These are phyloP conservation scores for Suillus fuscotomentosus DNA, from an alignment of 768 basidiomycete genomes.

Conservation along the genomic window DNA sequence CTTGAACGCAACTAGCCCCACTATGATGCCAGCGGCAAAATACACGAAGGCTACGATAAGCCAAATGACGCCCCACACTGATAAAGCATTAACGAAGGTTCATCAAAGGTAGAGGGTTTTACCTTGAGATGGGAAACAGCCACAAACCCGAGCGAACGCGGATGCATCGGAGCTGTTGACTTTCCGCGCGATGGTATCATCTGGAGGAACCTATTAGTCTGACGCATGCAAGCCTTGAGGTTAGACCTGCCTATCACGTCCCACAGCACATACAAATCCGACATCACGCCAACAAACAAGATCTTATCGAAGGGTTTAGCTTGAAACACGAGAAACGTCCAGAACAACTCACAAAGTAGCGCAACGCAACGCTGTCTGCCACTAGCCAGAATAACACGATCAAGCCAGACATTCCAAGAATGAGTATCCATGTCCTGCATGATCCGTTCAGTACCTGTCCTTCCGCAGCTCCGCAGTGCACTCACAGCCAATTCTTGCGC, in stretches of 20 bases:
- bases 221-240: not conserved
- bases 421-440: conserved; percentile 72
- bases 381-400: conserved; percentile 87
- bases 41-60: conserved; percentile 70
- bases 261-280: conserved; percentile 84
- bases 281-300: conserved; percentile 85
- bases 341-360: conserved; percentile 61
- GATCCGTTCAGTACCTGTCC: not conserved
- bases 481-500: conserved; percentile 69
- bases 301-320: conserved; percentile 41
- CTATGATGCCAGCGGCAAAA: conserved; percentile 72
- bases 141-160: conserved; percentile 80
- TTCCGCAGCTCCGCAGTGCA: conserved; percentile 8
- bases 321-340: not conserved
- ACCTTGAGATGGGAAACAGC: conserved; percentile 85
- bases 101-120: not conserved
- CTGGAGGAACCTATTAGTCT: conserved; percentile 34
- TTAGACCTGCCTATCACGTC: conserved; percentile 70
- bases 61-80: conserved; percentile 92
- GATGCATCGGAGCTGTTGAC: conserved; percentile 88
- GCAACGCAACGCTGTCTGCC: conserved; percentile 65
- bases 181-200: conserved; percentile 82
- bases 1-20: conserved; percentile 82
- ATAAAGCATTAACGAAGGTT: conserved; percentile 1
- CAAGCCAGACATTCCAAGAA: conserved; percentile 75